Percentiles rank a stretch among this genome's conserved stretches.
phyloP scores from a whole-genome alignment of 164 flowering plant genomes.

The Stephania yunnanensis region DNA sequence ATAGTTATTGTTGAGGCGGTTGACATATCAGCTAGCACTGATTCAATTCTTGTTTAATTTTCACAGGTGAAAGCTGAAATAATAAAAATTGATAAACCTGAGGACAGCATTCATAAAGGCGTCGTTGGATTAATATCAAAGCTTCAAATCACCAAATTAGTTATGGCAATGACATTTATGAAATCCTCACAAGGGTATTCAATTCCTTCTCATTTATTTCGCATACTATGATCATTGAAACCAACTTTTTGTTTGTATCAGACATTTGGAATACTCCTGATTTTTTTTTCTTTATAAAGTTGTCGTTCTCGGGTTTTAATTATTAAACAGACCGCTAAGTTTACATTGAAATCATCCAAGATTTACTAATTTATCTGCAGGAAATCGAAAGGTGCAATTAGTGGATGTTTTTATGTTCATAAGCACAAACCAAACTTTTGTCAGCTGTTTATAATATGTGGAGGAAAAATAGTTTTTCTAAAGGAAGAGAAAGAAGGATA shows the following conservation, averaged over 20 bases:
- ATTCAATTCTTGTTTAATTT: neutral
- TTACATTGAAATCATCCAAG: neutral
- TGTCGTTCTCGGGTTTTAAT: neutral
- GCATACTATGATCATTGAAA: no score
- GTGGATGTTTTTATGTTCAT: conserved; percentile 46
- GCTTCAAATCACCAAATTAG: conserved; percentile 47
- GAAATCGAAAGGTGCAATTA: conserved; percentile 43
- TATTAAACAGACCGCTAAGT: neutral
- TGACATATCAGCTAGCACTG: neutral
- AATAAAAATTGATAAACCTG: conserved; percentile 36
- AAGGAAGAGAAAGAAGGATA: conserved; percentile 36
- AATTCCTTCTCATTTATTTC: neutral
- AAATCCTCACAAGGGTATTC: conserved; percentile 41
- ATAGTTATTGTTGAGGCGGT: neutral
- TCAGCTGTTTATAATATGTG: conserved; percentile 41
- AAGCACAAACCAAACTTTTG: conserved; percentile 51
- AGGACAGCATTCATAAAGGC: conserved; percentile 40
- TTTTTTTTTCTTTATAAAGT: neutral
- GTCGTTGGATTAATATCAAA: conserved; percentile 40
- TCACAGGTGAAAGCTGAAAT: conserved; percentile 44
- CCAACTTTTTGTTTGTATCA: neutral
- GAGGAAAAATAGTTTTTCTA: conserved; percentile 44
- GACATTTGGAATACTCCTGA: neutral
- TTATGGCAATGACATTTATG: conserved; percentile 49
- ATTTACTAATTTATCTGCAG: conserved; percentile 18